Conservation (phyloP, 1,284 basidiomycete species). For the Microbotryum scabiosae region DNA sequence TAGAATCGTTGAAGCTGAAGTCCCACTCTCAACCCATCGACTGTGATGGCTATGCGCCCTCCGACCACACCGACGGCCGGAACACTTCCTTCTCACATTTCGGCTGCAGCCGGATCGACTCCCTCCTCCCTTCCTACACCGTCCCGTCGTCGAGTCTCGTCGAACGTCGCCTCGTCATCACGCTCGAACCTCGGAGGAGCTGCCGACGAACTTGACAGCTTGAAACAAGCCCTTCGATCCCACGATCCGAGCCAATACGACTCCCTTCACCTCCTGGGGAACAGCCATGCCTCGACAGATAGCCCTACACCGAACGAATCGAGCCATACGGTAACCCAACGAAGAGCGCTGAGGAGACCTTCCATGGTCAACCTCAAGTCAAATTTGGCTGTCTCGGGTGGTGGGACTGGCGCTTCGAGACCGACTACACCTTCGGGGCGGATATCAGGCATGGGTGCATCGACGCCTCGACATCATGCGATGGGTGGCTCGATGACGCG, state of each 20-base stretch:
- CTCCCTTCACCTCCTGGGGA: background rate
- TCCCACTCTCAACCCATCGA: too few relatives aligned
- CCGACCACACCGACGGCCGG: constrained; percentile 16
- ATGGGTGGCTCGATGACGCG: background rate
- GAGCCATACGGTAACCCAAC: too few relatives aligned
- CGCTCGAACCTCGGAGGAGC: constrained; percentile 1
- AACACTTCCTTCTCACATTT: background rate
- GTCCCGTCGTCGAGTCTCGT: constrained; percentile 13
- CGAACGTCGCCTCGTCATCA: background rate
- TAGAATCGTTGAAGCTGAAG: too few relatives aligned
- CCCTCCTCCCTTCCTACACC: constrained; percentile 2
- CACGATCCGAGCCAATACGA: constrained; percentile 18
- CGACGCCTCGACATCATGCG: too few relatives aligned
- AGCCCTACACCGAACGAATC: too few relatives aligned
- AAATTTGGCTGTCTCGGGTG: too few relatives aligned
- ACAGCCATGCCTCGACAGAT: too few relatives aligned
- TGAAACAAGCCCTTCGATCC: constrained; percentile 11
- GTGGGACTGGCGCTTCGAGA: too few relatives aligned
- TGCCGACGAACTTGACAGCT: constrained; percentile 5
- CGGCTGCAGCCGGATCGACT: background rate
- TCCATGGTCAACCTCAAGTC: too few relatives aligned
- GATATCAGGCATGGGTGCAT: too few relatives aligned
- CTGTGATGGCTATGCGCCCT: constrained; percentile 13
- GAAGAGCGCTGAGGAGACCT: too few relatives aligned
- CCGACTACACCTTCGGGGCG: too few relatives aligned